phyloP scores from a whole-genome alignment of 176 grass and related monocot species.

The Phragmites australis region DNA sequence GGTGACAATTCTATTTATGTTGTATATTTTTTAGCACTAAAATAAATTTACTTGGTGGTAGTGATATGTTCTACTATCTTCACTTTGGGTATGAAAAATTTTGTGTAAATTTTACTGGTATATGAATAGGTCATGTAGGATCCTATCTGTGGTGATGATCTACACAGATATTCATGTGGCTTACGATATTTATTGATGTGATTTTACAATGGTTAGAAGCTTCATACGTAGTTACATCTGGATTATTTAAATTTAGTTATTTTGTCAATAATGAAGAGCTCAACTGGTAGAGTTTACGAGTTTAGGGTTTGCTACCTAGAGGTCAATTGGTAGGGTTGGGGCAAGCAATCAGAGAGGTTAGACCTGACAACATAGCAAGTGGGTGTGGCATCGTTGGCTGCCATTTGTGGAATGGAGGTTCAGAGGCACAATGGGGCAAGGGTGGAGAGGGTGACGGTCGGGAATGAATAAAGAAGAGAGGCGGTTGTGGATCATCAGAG shows the following conservation, averaged over 20 bases:
- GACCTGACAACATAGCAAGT: too few relatives aligned
- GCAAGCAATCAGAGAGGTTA: too few relatives aligned
- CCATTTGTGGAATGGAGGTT: too few relatives aligned
- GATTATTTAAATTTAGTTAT: not conserved
- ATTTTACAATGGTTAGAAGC: not conserved
- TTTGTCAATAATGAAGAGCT: not conserved
- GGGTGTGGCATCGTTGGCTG: too few relatives aligned
- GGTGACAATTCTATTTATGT: not conserved
- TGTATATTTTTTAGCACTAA: not conserved
- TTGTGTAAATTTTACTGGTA: not conserved
- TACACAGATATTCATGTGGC: not conserved
- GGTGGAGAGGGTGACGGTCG: too few relatives aligned
- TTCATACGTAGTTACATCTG: not conserved
- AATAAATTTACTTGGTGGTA: not conserved
- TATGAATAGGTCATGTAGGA: not conserved
- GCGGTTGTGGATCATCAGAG: too few relatives aligned
- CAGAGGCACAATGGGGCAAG: too few relatives aligned
- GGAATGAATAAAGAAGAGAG: too few relatives aligned
- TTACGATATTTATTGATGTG: not conserved
- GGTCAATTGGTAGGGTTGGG: too few relatives aligned
- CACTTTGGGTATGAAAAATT: not conserved
- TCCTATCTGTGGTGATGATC: not conserved
- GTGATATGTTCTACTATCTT: not conserved
- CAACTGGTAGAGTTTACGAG: too few relatives aligned
- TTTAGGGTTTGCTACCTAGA: too few relatives aligned